These are phyloP conservation scores for Suillus plorans DNA, from an alignment of 768 basidiomycete species.

Conservation along the genomic window DNA sequence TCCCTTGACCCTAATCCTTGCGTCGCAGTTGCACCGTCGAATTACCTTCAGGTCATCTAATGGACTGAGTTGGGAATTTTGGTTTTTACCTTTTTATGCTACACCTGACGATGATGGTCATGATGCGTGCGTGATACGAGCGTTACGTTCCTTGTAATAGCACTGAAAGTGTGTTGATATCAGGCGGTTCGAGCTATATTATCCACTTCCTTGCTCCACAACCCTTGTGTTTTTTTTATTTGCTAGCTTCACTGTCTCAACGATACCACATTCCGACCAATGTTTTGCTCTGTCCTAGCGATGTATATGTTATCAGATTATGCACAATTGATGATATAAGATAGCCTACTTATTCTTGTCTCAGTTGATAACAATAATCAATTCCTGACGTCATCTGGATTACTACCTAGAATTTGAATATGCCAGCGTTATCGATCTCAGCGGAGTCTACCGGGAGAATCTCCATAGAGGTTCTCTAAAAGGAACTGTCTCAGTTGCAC, in stretches of 20 bases:
- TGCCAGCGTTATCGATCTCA: background rate
- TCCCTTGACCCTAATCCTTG: conserved; percentile 11
- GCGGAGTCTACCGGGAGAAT: background rate
- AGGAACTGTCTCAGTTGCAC: background rate
- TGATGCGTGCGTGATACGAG: conserved; percentile 30
- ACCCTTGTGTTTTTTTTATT: conserved; percentile 26
- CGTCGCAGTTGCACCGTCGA: conserved; percentile 73
- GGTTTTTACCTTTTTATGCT: conserved; percentile 10
- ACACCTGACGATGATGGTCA: conserved; percentile 25
- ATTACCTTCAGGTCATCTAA: conserved; percentile 81
- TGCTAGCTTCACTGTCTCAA: conserved; percentile 10
- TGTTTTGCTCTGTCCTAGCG: conserved; percentile 8
- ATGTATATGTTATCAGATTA: conserved; percentile 3
- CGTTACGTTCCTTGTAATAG: conserved; percentile 32
- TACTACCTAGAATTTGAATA: too few relatives aligned
- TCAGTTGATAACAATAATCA: background rate
- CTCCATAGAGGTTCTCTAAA: background rate
- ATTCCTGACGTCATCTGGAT: too few relatives aligned
- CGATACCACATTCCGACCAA: conserved; percentile 29
- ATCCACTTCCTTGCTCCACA: conserved; percentile 20
- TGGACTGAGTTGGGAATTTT: conserved; percentile 19
- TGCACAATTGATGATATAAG: background rate
- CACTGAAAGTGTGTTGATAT: conserved; percentile 23
- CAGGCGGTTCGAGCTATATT: conserved; percentile 29
- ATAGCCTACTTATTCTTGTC: conserved; percentile 1